Percentiles rank a stretch among this genome's conserved stretches.
Evolutionary conservation across 805 yeast species (phyloP).

Genomic region (Candida verbasci): DNA sequence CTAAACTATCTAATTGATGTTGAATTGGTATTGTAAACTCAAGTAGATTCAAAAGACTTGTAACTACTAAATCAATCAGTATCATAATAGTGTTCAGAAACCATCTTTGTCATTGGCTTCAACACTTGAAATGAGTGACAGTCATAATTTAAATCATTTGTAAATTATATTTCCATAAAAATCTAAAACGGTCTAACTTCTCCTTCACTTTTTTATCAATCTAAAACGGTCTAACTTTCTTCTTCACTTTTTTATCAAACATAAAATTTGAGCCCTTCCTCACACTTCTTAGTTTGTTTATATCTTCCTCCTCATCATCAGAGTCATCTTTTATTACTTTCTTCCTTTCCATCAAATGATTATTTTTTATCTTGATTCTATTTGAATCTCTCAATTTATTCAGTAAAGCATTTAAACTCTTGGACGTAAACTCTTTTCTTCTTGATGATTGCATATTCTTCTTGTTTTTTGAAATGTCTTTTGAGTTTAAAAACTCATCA

Average conservation of each 20-base stretch:
- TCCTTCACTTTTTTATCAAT: too few relatives aligned
- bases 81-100: too few relatives aligned
- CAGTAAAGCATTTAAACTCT: slow-evolving; percentile 36
- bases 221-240: neutral
- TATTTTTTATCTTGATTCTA: slow-evolving; percentile 15
- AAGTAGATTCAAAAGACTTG: too few relatives aligned
- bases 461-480: slow-evolving; percentile 6
- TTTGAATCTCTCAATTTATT: slow-evolving; percentile 28
- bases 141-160: too few relatives aligned
- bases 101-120: too few relatives aligned
- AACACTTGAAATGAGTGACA: too few relatives aligned
- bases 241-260: neutral
- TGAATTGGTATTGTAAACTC: too few relatives aligned
- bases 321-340: neutral
- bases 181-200: too few relatives aligned
- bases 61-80: too few relatives aligned
- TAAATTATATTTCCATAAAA: too few relatives aligned
- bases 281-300: neutral
- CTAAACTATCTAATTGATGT: too few relatives aligned
- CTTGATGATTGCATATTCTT: neutral
- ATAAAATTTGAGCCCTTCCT: neutral
- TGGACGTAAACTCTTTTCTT: slow-evolving; percentile 19
- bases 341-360: neutral
- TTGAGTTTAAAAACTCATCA: slow-evolving; percentile 23
- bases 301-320: neutral